Base-by-base conservation (phyloP, 352 stramenopile genomes). In the Pilasporangium apinafurcum region DNA sequence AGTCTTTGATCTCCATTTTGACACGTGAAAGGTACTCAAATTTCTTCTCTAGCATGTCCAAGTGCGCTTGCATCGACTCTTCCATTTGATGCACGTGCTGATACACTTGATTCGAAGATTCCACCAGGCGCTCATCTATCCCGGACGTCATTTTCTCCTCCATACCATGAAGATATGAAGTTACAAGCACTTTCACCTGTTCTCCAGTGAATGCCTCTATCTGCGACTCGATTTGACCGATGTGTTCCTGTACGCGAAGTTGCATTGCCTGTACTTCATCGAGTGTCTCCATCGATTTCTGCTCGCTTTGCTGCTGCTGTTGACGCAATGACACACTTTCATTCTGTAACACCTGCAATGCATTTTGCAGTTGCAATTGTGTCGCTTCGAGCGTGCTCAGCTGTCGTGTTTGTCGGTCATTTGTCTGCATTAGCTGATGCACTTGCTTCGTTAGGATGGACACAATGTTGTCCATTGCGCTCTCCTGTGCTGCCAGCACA, bases 1-100 rank as follows among this genome's bases (percentile, higher is more conserved):
- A 21, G 9, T 89, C 73, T 39, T 86, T 89, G 43, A 86, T 74
- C 50, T 86, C 72, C 70, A 73, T 83, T 37, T 85, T 85, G 42
- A 85, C 56, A 25, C 71, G 68, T 18, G 69, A 84, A 30, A 87
- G 41, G 35, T 83, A 85, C 17, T 83, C 75, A 25, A 85, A 83
- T 17, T 77, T 69, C 27, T 87, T 87, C 30, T 87, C 75, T 9
- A 87, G 53, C 44, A 82, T 59, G 35, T 83, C 71, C 4, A 85
- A 18, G 36, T 79, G 56, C 1, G 18, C 47, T 31, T 62, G 53
- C n/a, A 83, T 62, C 3, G 57, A 43, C 37, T 83, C 71, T 20
- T 85, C 65, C 6, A 56, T 72, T 18, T 65, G 45, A 43, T 70
- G 58, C 0, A 29, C 34, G 6, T 55, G 59, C 20, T 62, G 18